These are phyloP conservation scores for Metroxylon sagu DNA, from an alignment of 176 grass and related monocot genomes.

Conservation along the genomic window DNA sequence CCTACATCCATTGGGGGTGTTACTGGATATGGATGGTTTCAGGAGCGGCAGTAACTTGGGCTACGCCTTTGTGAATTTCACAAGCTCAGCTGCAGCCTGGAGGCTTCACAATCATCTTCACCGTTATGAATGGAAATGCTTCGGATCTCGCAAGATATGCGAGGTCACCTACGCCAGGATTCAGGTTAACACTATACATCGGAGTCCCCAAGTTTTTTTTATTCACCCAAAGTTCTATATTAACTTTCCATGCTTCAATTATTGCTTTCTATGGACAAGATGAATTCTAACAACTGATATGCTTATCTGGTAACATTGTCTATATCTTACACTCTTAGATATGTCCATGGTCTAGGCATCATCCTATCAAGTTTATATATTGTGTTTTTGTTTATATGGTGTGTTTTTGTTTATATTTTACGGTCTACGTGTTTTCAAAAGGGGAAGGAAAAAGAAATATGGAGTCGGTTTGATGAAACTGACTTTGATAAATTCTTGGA, in stretches of 20 bases:
- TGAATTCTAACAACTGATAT: too few relatives aligned
- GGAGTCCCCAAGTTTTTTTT: too few relatives aligned
- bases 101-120: conserved; percentile 27
- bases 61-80: conserved; percentile 64
- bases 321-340: neutral
- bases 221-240: too few relatives aligned
- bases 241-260: too few relatives aligned
- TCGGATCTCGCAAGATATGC: conserved; percentile 33
- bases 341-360: neutral
- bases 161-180: conserved; percentile 30
- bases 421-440: too few relatives aligned
- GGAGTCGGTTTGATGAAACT: too few relatives aligned
- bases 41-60: conserved; percentile 52
- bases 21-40: too few relatives aligned
- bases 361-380: neutral
- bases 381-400: neutral
- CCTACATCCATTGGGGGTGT: too few relatives aligned
- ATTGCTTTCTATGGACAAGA: too few relatives aligned
- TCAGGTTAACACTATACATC: conserved; percentile 15
- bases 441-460: too few relatives aligned
- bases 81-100: conserved; percentile 23
- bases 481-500: too few relatives aligned
- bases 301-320: too few relatives aligned
- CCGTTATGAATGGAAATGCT: conserved; percentile 15
- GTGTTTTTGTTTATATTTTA: neutral